Base-by-base conservation (phyloP, 2,329 filamentous ascomycete genomes). In the Daldinia eschscholtzii region DNA sequence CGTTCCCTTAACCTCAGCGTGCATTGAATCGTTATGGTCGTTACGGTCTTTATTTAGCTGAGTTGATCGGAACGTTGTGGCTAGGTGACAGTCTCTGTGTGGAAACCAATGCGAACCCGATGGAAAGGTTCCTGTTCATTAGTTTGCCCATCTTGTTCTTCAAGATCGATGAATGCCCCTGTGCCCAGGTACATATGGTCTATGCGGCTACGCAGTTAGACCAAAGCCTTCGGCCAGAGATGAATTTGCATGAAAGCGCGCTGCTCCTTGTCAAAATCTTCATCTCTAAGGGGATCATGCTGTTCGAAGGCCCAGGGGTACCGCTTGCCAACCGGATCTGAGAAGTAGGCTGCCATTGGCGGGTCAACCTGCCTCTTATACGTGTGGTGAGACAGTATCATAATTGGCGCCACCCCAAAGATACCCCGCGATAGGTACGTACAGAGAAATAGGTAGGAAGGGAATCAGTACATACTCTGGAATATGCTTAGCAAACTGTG, bases 241-340 rank as follows among this genome's bases (percentile, higher is more conserved):
- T 50, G 46, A 9, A 10, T 50, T 50, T 50, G 46, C 46, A 50
- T 20, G 46, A 30, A 50, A 50, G 46, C 30, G 23, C 46, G 46
- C 46, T 50, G 46, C 23, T 50, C 46, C 46, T 30, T 9, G 46
- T 50, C 46, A 20, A 50, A 50, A 50, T 50, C 20, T 20, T 50
- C 46, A 50, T 50, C 46, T 50, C 46, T 20, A 50, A 20, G 46
- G 5, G 46, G 20, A 50, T 50, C 46, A 15, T 10, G 2, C 46
- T 50, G 46, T 50, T 50, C 46, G 23, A 50, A 50, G 46, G 46
- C 46, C 46, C 46, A 50, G 20, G 46, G 46, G 46, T 50, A 50
- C 18, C 46, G 46, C 23, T 15, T 50, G 46, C 46, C 46, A 10
- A 50, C 6, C 23, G 46, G 46, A 50, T 50, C 46, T 50, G 46